A percentile compares a stretch with the other conserved stretches of the same genome.
phyloP scores from a whole-genome alignment of 2,329 filamentous ascomycete species.

The Verticillium klebahnii region DNA sequence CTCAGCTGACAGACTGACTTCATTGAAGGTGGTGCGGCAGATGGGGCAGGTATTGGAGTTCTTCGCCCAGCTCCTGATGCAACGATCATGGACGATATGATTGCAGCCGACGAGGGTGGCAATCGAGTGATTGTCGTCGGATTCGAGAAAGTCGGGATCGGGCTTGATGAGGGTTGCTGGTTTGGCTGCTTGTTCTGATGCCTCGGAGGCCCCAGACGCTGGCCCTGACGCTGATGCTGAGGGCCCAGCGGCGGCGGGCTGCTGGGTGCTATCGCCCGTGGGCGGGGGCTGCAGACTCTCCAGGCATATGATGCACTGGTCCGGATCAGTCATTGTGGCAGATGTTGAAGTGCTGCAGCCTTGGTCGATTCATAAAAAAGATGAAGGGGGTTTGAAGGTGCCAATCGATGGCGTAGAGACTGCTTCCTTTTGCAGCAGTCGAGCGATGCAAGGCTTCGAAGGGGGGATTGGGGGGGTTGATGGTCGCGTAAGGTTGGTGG shows the following conservation, averaged over 20 bases:
- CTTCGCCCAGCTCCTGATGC: slow-evolving; percentile 90
- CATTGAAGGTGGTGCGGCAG: slow-evolving; percentile 86
- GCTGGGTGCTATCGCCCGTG: slow-evolving; percentile 11
- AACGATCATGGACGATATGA: slow-evolving; percentile 89
- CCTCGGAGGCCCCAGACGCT: neutral
- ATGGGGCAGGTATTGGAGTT: slow-evolving; percentile 98
- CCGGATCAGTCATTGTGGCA: slow-evolving; percentile 48
- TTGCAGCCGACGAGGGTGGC: slow-evolving; percentile 71
- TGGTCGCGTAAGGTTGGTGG: neutral
- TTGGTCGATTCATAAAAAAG: slow-evolving; percentile 42
- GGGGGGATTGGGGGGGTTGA: neutral
- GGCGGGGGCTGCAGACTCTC: slow-evolving; percentile 47
- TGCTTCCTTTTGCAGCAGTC: neutral
- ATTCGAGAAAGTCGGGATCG: neutral
- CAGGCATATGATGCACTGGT: slow-evolving; percentile 68
- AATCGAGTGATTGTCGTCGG: slow-evolving; percentile 37
- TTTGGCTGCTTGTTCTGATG: slow-evolving; percentile 14
- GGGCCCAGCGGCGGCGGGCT: slow-evolving; percentile 16
- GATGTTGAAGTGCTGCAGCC: slow-evolving; percentile 28
- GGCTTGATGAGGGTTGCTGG: neutral
- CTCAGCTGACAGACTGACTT: slow-evolving; percentile 77
- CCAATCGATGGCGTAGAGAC: neutral
- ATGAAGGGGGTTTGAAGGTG: neutral
- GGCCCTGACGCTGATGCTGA: slow-evolving; percentile 10
- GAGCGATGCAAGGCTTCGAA: neutral